Evolutionary conservation across 805 yeast species (phyloP), one percentile per base, ranked within the genome.

Genomic region (Suhomyces pyralidae): DNA sequence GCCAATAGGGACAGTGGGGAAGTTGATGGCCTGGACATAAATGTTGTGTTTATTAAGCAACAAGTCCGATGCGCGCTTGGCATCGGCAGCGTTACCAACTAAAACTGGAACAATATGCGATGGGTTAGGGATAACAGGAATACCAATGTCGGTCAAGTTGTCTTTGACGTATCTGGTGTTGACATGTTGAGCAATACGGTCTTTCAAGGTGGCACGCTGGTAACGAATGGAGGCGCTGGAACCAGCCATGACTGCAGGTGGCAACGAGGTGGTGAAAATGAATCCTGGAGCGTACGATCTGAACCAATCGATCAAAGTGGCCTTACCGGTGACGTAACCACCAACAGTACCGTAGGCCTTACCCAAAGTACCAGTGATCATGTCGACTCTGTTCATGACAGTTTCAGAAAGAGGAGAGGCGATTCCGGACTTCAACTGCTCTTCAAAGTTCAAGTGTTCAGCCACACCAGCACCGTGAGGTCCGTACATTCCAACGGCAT

Each of bases 381-480:
- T 90, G 67, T 94, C 99, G 52, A 94, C 82, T 68, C 97, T 84
- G 69, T 86, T 92, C 89, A 87, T 82, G 34, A 88, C 87, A 8
- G 96, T 84, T 52, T 76, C 70, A 42, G 61, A 58, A 45, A 60
- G 61, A 46, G 73, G 70, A 58, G 83, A 81, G 12, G 79, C 79
- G 60, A 83, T 74, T 59, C 94, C 94, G 14, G 84, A 70, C 53
- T 76, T 67, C 65, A 89, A 82, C 67, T 93, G 96, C 51, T 85
- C 84, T 46, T 89, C 89, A 62, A 91, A 94, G 73, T 94, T 90
- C 63, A 88, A 78, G 69, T 94, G 99, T 73, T 94, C 99, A 46
- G 98, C 97, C 51, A 94, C 98, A 75, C 99, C 99, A 32, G 97
- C 99, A 67, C 99, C 99, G 64, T 89, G 97, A 55, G 99, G 98